A percentile compares a stretch with the other conserved stretches of the same genome.
These are phyloP conservation scores for Adansonia gregorii DNA, from an alignment of 441 rosid genomes.

Conservation along the genomic window DNA sequence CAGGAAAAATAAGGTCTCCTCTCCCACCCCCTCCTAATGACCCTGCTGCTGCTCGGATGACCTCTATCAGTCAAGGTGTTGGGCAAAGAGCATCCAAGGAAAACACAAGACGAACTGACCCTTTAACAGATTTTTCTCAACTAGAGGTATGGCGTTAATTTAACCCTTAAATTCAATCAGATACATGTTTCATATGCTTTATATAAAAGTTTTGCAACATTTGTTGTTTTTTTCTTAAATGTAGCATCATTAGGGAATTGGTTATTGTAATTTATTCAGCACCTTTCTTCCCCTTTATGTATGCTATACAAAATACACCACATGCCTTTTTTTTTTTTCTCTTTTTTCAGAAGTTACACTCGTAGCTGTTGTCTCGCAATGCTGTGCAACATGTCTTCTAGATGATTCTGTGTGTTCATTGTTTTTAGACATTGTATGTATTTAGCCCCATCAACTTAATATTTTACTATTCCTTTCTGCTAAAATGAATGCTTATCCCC, in stretches of 20 bases:
- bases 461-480: neutral
- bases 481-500: neutral
- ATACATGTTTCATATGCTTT: neutral
- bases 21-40: slow-evolving; percentile 97
- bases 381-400: neutral
- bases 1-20: slow-evolving; percentile 67
- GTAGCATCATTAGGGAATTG: neutral
- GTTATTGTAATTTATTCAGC: neutral
- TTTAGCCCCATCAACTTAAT: neutral
- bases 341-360: neutral
- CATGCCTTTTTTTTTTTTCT: neutral
- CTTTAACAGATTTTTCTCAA: slow-evolving; percentile 74
- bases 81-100: slow-evolving; percentile 33
- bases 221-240: neutral
- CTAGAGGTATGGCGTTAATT: slow-evolving; percentile 58
- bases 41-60: slow-evolving; percentile 61
- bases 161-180: neutral
- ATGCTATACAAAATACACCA: neutral
- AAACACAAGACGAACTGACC: slow-evolving; percentile 48
- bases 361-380: neutral
- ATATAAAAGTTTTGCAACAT: neutral
- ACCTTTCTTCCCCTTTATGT: neutral
- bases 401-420: neutral
- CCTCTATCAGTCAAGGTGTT: slow-evolving; percentile 41
- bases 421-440: neutral